A percentile compares a stretch with the other conserved stretches of the same genome.
These are phyloP conservation scores for Massarina eburnea DNA, from an alignment of 2,329 filamentous ascomycete species.

Conservation along the genomic window DNA sequence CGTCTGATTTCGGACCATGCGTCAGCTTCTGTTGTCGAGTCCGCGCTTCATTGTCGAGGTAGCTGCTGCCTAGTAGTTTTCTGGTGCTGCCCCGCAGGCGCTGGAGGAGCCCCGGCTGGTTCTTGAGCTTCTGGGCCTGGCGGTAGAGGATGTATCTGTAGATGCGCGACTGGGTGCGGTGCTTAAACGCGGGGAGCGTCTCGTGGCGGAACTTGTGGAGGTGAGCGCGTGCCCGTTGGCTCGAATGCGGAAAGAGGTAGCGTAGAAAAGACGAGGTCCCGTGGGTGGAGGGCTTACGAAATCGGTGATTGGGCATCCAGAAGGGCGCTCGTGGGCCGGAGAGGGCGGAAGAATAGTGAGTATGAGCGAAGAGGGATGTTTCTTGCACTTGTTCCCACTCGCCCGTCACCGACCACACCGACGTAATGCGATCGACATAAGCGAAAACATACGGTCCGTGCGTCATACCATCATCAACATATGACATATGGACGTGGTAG, in stretches of 20 bases:
- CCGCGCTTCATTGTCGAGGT: constrained; percentile 38
- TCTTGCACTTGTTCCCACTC: too few species aligned
- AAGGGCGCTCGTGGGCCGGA: constrained; percentile 9
- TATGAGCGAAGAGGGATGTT: too few species aligned
- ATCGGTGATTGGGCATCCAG: constrained; percentile 39
- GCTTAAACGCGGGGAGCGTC: constrained; percentile 70
- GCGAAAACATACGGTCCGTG: too few species aligned
- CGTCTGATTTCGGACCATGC: constrained; percentile 23
- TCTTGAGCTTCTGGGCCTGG: constrained; percentile 48
- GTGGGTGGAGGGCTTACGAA: constrained; percentile 33
- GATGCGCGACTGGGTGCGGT: constrained; percentile 72
- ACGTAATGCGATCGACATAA: too few species aligned
- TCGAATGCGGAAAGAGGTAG: constrained; percentile 68
- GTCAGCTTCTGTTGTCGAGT: constrained; percentile 35
- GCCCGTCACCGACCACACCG: too few species aligned
- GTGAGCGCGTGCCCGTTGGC: constrained; percentile 64
- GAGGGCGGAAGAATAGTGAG: too few species aligned
- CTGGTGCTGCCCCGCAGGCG: constrained; percentile 37
- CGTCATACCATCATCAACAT: too few species aligned
- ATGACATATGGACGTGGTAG: too few species aligned
- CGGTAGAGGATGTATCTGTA: constrained; percentile 72
- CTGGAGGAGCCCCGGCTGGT: constrained; percentile 31
- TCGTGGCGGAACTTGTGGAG: constrained; percentile 73
- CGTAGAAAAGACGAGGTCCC: constrained; percentile 54
- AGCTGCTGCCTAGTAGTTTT: constrained; percentile 24